These are phyloP conservation scores for Amanita phalloides DNA, from an alignment of 768 basidiomycete genomes.

Conservation along the genomic window DNA sequence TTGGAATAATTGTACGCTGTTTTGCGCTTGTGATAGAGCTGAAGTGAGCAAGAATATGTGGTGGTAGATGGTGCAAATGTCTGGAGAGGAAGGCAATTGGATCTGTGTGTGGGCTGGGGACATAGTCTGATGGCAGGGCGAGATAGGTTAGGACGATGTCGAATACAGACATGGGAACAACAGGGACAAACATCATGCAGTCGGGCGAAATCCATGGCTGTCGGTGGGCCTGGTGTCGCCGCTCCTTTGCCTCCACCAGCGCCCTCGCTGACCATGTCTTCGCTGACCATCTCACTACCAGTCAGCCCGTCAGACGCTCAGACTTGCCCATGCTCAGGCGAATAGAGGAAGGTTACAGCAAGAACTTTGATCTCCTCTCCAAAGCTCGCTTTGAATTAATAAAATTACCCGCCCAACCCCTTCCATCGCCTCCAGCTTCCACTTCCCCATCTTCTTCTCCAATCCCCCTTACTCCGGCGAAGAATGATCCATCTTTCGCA, in stretches of 20 bases:
- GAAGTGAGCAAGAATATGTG: slow-evolving; percentile 41
- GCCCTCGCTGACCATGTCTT: slow-evolving; percentile 36
- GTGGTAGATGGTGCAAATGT: slow-evolving; percentile 57
- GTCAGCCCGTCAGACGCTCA: slow-evolving; percentile 29
- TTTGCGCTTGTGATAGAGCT: slow-evolving; percentile 44
- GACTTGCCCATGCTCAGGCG: slow-evolving; percentile 34
- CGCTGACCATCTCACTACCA: slow-evolving; percentile 32
- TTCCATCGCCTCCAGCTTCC: not conserved
- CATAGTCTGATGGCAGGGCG: slow-evolving; percentile 45
- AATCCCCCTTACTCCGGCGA: slow-evolving; percentile 7
- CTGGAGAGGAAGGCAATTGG: slow-evolving; percentile 55
- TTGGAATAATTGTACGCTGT: slow-evolving; percentile 49
- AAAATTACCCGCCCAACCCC: no score
- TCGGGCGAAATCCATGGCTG: slow-evolving; percentile 20
- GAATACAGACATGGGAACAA: not conserved
- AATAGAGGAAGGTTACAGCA: slow-evolving; percentile 27
- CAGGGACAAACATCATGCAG: not conserved
- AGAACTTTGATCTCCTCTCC: slow-evolving; percentile 5
- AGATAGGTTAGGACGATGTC: slow-evolving; percentile 33
- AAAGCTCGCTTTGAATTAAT: not conserved
- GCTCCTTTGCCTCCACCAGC: slow-evolving; percentile 23
- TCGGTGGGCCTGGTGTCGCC: slow-evolving; percentile 45
- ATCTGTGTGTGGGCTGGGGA: slow-evolving; percentile 44
- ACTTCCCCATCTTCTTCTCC: not conserved
- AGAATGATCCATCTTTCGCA: slow-evolving; percentile 14